Evolutionary conservation across 805 yeast genomes (phyloP).

Genomic region (Phaffomyces thermotolerans): DNA sequence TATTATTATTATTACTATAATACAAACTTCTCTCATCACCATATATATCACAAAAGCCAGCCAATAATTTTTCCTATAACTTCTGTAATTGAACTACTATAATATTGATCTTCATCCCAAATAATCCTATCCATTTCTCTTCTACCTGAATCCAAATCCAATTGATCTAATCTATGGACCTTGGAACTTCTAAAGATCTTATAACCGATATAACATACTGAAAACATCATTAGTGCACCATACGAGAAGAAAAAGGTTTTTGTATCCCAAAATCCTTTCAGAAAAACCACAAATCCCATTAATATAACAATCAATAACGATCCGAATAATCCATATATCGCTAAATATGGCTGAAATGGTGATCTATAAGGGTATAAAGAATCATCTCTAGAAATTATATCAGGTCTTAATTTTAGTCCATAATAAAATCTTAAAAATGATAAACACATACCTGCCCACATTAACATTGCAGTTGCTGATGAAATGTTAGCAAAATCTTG

Average conservation of each 20-base stretch:
- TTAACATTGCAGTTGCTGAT: conserved; percentile 68
- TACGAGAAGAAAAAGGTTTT: conserved; percentile 59
- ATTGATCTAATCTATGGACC: conserved; percentile 58
- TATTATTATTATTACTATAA: background rate
- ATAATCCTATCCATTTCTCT: conserved; percentile 73
- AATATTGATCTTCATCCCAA: conserved; percentile 67
- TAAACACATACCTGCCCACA: conserved; percentile 70
- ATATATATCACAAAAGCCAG: conserved; percentile 24
- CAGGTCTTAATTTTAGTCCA: conserved; percentile 55
- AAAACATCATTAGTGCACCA: conserved; percentile 50
- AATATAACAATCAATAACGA: conserved; percentile 42
- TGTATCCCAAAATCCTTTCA: conserved; percentile 50
- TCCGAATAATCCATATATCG: conserved; percentile 54
- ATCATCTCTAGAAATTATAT: conserved; percentile 56
- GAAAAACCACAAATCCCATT: conserved; percentile 58
- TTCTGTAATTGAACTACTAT: conserved; percentile 26
- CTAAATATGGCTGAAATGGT: conserved; percentile 63
- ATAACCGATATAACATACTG: conserved; percentile 44
- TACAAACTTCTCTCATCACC: background rate
- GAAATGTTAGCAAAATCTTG: conserved; percentile 60
- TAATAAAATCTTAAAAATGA: conserved; percentile 57
- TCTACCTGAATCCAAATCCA: conserved; percentile 80
- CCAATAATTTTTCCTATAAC: conserved; percentile 21
- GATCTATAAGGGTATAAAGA: conserved; percentile 61
- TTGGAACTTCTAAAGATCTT: conserved; percentile 55